Evolutionary conservation across 805 yeast genomes (phyloP), one percentile per base, ranked within the genome.

Genomic region (Metschnikowia continentalis): DNA sequence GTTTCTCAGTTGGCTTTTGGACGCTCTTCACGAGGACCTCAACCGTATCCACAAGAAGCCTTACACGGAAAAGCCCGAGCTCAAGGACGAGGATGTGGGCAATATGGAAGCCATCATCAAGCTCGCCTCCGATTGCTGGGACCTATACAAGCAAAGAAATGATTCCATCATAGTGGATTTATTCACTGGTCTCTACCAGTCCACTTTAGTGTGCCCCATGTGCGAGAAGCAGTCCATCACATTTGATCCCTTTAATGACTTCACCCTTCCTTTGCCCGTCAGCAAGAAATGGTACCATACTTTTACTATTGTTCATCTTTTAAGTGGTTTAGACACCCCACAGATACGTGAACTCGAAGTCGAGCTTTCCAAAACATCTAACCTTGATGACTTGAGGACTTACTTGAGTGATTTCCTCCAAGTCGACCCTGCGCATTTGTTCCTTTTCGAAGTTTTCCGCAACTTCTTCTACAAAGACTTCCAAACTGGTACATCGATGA

Each of bases 171-270:
- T 92, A 19, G 78, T 83, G 23, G 98, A 94, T 63, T 71, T 94
- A 37, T 94, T 92, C 72, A 87, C 91, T 8, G 98, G 98, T 0
- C 63, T 90, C 61, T 94, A 92, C 66, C 88, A 91, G 67, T 90
- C 96, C 1, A 90, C 97, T 0, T 73, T 94, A 49, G 77, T 86
- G 11, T 92, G 99, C 63, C 98, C 98, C 0, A 83, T 70, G 7
- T 94, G 99, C 68, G 64, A 76, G 17, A 85, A 85, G 58, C 79
- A 88, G 6, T 86, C 95, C 26, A 78, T 92, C 23, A 91, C 97
- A 0, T 94, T 91, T 69, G 99, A 92, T 65, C 98, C 99, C 0
- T 92, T 83, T 63, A 89, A 83, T 69, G 97, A 90, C 62, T 70
- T 92, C 56, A 90, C 99, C 0, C 70, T 92, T 41, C 98, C 98